Evolutionary conservation across 257 asterid genomes (phyloP).

Genomic region (Gentiana macrophylla): DNA sequence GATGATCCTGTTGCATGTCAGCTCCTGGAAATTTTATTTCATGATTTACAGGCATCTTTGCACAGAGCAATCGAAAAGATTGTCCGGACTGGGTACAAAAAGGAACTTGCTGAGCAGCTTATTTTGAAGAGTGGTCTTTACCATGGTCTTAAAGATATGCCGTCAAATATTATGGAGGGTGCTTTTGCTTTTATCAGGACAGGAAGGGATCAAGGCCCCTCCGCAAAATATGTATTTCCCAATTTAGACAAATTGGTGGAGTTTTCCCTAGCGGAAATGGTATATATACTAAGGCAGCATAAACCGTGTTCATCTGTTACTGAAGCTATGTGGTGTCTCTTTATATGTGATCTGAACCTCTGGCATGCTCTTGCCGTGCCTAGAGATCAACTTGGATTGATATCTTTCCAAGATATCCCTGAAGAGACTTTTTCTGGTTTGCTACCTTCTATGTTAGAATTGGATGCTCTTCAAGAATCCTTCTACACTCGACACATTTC

Average conservation of each 20-base stretch:
- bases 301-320: constrained; percentile 39
- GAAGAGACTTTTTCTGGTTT: constrained; percentile 14
- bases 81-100: constrained; percentile 41
- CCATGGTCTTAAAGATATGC: constrained; percentile 53
- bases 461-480: constrained; percentile 21
- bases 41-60: constrained; percentile 30
- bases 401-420: constrained; percentile 19
- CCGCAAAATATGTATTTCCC: constrained; percentile 27
- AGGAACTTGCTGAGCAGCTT: constrained; percentile 57
- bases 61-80: constrained; percentile 44
- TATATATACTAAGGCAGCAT: constrained; percentile 58
- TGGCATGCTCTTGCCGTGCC: constrained; percentile 42
- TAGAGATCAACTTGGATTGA: constrained; percentile 19
- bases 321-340: constrained; percentile 74
- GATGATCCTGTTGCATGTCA: constrained; percentile 38
- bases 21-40: constrained; percentile 43
- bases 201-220: constrained; percentile 24
- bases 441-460: constrained; percentile 9
- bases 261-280: constrained; percentile 70
- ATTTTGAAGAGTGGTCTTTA: constrained; percentile 42
- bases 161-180: constrained; percentile 55
- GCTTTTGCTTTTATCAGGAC: constrained; percentile 45
- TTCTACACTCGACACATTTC: constrained; percentile 15
- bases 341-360: constrained; percentile 63
- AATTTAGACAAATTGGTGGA: constrained; percentile 45